Conservation (phyloP, 2,329 filamentous ascomycete genomes). For the Hypoxylon sp. region DNA sequence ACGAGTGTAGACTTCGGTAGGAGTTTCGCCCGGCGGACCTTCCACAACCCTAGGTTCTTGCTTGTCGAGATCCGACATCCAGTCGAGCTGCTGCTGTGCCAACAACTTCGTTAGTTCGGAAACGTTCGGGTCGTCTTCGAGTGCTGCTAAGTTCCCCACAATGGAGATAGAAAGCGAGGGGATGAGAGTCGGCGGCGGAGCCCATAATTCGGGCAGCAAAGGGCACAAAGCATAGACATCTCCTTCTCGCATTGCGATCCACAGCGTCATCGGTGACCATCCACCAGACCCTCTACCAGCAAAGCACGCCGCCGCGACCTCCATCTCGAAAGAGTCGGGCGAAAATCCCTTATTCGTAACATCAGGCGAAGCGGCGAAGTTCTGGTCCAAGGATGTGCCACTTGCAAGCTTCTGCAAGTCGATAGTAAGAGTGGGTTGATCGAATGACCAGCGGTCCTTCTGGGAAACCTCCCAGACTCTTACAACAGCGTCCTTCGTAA, state of each 20-base stretch:
- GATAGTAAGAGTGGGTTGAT: slow-evolving; percentile 82
- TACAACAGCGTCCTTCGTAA: slow-evolving; percentile 88
- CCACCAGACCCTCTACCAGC: slow-evolving; percentile 74
- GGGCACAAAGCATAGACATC: slow-evolving; percentile 95
- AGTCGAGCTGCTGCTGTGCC: slow-evolving; percentile 73
- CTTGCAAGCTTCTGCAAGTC: slow-evolving; percentile 91
- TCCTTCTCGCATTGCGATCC: slow-evolving; percentile 94
- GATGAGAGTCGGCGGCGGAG: slow-evolving; percentile 78
- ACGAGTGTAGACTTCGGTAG: slow-evolving; percentile 67
- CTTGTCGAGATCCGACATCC: slow-evolving; percentile 74
- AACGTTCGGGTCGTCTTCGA: slow-evolving; percentile 69
- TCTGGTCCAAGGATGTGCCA: slow-evolving; percentile 82
- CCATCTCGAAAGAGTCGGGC: slow-evolving; percentile 91
- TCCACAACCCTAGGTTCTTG: slow-evolving; percentile 71
- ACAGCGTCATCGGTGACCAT: slow-evolving; percentile 96
- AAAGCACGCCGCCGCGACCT: slow-evolving; percentile 91
- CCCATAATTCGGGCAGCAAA: slow-evolving; percentile 87
- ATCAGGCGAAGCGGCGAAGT: slow-evolving; percentile 81
- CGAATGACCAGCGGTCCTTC: slow-evolving; percentile 88
- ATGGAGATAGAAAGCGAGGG: slow-evolving; percentile 86
- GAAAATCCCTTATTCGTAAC: slow-evolving; percentile 85
- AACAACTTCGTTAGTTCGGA: slow-evolving; percentile 66
- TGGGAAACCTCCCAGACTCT: slow-evolving; percentile 90
- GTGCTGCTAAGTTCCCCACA: slow-evolving; percentile 75
- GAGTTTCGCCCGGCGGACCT: slow-evolving; percentile 60